Percentiles rank a stretch among this genome's conserved stretches.
phyloP scores from a whole-genome alignment of 2,329 filamentous ascomycete genomes.

The Metarhizium sp. region DNA sequence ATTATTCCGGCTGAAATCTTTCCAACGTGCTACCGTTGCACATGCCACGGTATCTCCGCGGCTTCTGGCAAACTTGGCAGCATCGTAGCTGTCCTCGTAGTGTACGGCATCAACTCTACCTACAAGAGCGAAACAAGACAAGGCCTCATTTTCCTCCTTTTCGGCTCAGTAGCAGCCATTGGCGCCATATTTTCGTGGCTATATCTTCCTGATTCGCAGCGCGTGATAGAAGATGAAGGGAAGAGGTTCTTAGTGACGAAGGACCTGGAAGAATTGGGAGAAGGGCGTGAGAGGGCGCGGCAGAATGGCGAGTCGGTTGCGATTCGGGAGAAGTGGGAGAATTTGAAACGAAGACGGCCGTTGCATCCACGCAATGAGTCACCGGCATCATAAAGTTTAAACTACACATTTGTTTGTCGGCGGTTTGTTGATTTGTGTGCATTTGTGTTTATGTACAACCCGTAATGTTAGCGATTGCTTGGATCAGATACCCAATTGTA shows the following conservation, averaged over 20 bases:
- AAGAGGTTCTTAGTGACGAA: slow-evolving; percentile 32
- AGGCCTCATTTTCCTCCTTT: slow-evolving; percentile 40
- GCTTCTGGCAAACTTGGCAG: slow-evolving; percentile 50
- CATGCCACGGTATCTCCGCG: slow-evolving; percentile 53
- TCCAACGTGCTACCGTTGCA: slow-evolving; percentile 52
- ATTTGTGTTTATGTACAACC: background rate
- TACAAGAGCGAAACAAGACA: slow-evolving; percentile 33
- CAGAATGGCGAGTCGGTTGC: slow-evolving; percentile 35
- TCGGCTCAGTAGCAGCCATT: slow-evolving; percentile 38
- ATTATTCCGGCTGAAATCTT: slow-evolving; percentile 57
- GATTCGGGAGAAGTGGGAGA: slow-evolving; percentile 31
- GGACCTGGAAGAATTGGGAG: slow-evolving; percentile 40
- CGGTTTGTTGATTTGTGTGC: background rate
- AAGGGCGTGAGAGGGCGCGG: slow-evolving; percentile 34
- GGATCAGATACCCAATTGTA: background rate
- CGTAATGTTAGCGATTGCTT: background rate
- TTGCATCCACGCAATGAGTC: slow-evolving; percentile 1
- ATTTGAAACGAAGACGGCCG: slow-evolving; percentile 24
- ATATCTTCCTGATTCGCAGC: slow-evolving; percentile 39
- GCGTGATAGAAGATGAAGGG: slow-evolving; percentile 24
- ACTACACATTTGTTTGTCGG: background rate
- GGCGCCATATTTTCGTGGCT: slow-evolving; percentile 43
- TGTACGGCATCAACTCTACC: slow-evolving; percentile 38
- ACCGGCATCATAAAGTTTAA: background rate
- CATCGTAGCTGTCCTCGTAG: slow-evolving; percentile 40